Percentiles rank a stretch among this genome's conserved stretches.
phyloP scores from a whole-genome alignment of 805 yeast genomes.

The Metschnikowia henanensis region DNA sequence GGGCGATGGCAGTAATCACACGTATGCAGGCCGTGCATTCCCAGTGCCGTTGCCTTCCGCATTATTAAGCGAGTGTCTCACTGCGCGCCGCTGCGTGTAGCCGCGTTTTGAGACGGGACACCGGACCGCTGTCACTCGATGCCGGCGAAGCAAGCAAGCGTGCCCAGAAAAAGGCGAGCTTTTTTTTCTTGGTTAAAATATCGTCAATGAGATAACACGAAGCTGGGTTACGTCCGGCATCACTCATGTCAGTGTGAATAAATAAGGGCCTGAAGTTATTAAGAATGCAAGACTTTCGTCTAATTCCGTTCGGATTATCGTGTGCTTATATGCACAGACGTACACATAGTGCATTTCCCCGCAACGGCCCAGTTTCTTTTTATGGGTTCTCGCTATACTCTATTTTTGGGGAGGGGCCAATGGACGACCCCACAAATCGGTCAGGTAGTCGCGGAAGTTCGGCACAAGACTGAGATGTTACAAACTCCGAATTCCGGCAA shows the following conservation, averaged over 20 bases:
- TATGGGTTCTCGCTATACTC: background rate
- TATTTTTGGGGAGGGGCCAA: background rate
- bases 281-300: no score
- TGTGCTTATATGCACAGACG: background rate
- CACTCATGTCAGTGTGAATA: no score
- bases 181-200: background rate
- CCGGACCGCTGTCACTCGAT: constrained; percentile 7
- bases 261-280: no score
- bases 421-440: constrained; percentile 1
- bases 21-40: constrained; percentile 1
- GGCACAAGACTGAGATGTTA: no score
- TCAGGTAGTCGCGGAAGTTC: background rate
- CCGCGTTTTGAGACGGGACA: background rate
- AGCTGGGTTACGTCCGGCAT: no score
- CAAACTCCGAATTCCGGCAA: background rate
- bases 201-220: background rate
- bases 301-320: background rate
- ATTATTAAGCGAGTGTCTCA: constrained; percentile 4
- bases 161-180: constrained; percentile 5
- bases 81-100: background rate
- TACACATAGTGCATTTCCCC: background rate
- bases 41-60: constrained; percentile 4
- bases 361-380: background rate
- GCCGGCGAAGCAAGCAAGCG: constrained; percentile 3
- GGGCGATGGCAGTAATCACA: constrained; percentile 5